A percentile compares a stretch with the other conserved stretches of the same genome.
phyloP scores from a whole-genome alignment of 495 filamentous ascomycete genomes.

The Daldinia loculata region DNA sequence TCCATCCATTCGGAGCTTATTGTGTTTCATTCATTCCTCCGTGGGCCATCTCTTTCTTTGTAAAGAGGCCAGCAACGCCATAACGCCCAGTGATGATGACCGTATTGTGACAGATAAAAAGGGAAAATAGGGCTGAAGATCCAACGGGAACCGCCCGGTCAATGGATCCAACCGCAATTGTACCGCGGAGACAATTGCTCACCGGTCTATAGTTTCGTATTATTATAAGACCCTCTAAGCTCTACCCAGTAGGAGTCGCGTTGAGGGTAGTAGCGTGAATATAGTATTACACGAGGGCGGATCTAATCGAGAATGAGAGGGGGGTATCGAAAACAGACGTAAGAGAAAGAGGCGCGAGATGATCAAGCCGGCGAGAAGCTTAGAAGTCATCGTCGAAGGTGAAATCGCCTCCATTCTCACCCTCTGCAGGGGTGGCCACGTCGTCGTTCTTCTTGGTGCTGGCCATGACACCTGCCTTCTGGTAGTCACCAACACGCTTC shows the following conservation, averaged over 20 bases:
- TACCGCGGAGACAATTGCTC: conserved; percentile 34
- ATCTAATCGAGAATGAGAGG: conserved; percentile 15
- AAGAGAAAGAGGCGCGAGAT: conserved; percentile 7
- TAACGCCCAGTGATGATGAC: conserved; percentile 24
- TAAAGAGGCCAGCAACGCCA: conserved; percentile 16
- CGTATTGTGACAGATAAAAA: conserved; percentile 9
- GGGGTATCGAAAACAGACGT: conserved; percentile 37
- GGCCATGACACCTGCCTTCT: conserved; percentile 98
- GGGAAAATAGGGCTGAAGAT: conserved; percentile 2
- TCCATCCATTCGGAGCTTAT: conserved; percentile 1
- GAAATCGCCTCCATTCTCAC: conserved; percentile 80
- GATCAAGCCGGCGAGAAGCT: conserved; percentile 38
- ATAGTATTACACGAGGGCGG: conserved; percentile 24
- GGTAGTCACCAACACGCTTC: conserved; percentile 99
- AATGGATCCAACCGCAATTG: conserved; percentile 14
- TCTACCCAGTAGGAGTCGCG: not conserved
- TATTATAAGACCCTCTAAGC: conserved; percentile 13
- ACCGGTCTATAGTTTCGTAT: conserved; percentile 28
- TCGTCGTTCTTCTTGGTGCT: conserved; percentile 81
- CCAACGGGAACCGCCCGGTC: conserved; percentile 9
- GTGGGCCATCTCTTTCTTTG: not conserved
- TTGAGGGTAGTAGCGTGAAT: conserved; percentile 2
- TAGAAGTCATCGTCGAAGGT: conserved; percentile 98
- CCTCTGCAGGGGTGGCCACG: conserved; percentile 55
- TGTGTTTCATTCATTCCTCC: conserved; percentile 5